Base-by-base conservation (phyloP, 2,329 filamentous ascomycete species). In the Lachnellula occidentalis region DNA sequence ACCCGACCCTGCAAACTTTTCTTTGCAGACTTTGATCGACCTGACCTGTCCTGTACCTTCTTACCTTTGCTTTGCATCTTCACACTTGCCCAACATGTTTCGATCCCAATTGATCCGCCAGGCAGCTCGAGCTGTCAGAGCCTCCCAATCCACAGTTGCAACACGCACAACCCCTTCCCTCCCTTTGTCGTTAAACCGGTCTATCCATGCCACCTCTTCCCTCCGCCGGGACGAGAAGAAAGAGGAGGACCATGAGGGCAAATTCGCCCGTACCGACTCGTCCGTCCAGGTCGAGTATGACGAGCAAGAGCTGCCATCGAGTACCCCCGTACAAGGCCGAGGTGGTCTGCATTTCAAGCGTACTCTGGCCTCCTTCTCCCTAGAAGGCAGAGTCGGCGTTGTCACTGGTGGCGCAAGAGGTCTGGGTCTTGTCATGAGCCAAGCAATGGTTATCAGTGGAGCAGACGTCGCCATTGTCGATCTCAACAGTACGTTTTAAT, bases 371-470 rank as follows among this genome's bases (percentile, higher is more conserved):
- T 83, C 83, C 43, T 97, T 96, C 75, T 92, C 90, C 8, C 81
- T 97, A 34, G 87, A 95, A 69, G 88, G 85, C 58, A 87, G 86
- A 67, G 88, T 92, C 8, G 90, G 84, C 46, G 78, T 96, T 41
- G 88, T 97, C 39, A 97, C 92, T 1, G 92, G 92, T 50, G 92
- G 92, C 68, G 92, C 92, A 24, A 80, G 92, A 68, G 92, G 92
- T 7, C 73, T 97, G 55, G 92, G 92, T 39, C 76, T 96, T 58
- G 91, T 95, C 64, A 96, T 97, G 88, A 88, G 87, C 50, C 91
- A 96, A 75, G 91, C 88, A 46, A 82, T 96, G 72, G 88, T 96
- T 51, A 86, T 90, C 51, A 94, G 88, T 51, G 92, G 92, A 50
- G 88, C 90, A 9, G 86, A 95, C 70, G 79, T 96, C 58, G 92